Base-by-base conservation (phyloP, 345 rosid genomes). In the Hibiscus tridactylites region DNA sequence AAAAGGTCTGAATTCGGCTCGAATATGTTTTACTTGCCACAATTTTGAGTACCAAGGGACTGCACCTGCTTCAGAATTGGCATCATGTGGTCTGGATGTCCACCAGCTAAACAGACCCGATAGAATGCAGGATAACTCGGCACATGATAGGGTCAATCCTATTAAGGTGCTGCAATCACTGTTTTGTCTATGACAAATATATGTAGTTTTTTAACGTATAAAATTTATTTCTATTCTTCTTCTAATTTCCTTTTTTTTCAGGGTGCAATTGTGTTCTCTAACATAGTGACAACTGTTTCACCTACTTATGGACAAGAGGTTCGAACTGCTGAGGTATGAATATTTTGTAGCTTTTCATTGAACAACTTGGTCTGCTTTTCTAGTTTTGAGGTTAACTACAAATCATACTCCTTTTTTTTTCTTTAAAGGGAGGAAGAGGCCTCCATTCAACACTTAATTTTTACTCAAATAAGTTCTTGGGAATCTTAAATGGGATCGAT, bases 41-140 rank as follows among this genome's bases (percentile, higher is more conserved):
- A 95, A 95, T 81, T 91, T 95, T 73, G 99, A 95, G 90, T 91
- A 95, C 81, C 99, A 95, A 87, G 99, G 99, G 76, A 81, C 86
- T 54, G 83, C 99, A 21, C 87, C 90, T 75, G 96, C 93, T 75
- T 83, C 96, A 47, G 95, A 92, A 67, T 71, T 95, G 86, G 87
- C 86, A 62, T 88, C 97, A 24, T 95, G 99, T 73, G 99, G 99
- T 47, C 96, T 95, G n/a, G 96, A 91, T 76, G 91, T 90, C 65
- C 82, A 86, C 66, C 96, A 91, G 71, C 83, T 90, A 70, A 90
- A 95, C 73, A 95, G 97, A 82, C 93, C 93, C 47, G 99, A 95
- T 71, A 88, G 99, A 77, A 90, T 95, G 99, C 99, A 95, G 79
- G 97, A 95, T 80, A 87, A 90, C 76, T 83, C 85, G 3, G 81